phyloP scores from a whole-genome alignment of 1,284 basidiomycete genomes.

The Neonothopanus nambi region DNA sequence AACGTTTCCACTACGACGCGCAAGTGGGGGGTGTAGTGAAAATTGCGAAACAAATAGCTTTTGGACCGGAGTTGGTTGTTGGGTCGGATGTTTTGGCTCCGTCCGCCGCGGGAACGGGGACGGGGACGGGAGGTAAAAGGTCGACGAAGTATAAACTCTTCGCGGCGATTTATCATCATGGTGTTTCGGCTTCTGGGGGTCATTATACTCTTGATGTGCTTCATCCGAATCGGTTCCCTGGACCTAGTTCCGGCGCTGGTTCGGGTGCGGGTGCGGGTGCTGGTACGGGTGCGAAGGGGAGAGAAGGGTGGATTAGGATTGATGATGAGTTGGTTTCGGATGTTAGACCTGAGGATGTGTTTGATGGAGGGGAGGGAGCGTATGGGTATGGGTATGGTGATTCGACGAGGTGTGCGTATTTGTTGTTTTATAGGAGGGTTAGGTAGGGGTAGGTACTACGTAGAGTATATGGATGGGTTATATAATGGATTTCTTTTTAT shows the following conservation, averaged over 20 bases:
- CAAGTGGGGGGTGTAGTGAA: constrained; percentile 82
- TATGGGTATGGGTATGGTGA: constrained; percentile 61
- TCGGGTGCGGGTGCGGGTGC: constrained; percentile 15
- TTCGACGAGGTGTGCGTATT: constrained; percentile 68
- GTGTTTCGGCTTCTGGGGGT: constrained; percentile 86
- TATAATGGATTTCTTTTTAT: too few relatives aligned
- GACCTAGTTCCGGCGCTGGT: too few relatives aligned
- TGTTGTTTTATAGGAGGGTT: constrained; percentile 80
- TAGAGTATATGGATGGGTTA: neutral
- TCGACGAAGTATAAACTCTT: neutral
- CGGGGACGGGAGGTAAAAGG: too few relatives aligned
- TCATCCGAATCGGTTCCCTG: constrained; percentile 68
- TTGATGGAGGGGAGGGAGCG: constrained; percentile 47
- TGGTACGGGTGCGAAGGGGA: constrained; percentile 23
- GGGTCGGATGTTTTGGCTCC: constrained; percentile 51
- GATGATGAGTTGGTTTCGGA: constrained; percentile 91
- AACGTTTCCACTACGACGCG: constrained; percentile 90
- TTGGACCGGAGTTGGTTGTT: constrained; percentile 79
- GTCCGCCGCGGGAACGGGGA: neutral
- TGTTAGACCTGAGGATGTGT: constrained; percentile 77
- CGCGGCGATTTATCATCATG: constrained; percentile 92
- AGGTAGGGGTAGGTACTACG: constrained; percentile 24
- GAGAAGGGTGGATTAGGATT: constrained; percentile 83
- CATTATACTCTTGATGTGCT: constrained; percentile 95
- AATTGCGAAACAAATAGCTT: constrained; percentile 80